phyloP scores from a whole-genome alignment of 768 basidiomycete genomes.

The Leccinum longicurvipes region DNA sequence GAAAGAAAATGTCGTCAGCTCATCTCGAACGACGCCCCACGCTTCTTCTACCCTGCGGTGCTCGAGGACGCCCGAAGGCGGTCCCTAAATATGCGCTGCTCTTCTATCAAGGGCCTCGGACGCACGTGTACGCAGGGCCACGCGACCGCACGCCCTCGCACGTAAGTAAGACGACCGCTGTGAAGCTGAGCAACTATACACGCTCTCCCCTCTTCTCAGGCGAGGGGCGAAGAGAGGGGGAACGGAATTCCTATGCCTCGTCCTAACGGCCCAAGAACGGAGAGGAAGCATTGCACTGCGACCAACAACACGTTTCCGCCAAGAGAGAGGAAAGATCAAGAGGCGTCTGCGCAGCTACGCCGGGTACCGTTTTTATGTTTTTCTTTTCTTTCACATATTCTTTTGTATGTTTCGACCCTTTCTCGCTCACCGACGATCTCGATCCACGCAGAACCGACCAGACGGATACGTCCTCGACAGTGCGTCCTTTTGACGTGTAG shows the following conservation, averaged over 20 bases:
- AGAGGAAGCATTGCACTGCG: slow-evolving; percentile 9
- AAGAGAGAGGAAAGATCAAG: background rate
- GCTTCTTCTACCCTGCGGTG: slow-evolving; percentile 5
- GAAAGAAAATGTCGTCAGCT: background rate
- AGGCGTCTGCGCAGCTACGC: slow-evolving; percentile 6
- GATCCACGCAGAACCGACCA: slow-evolving; percentile 7
- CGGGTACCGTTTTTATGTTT: background rate
- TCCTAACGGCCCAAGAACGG: slow-evolving; percentile 10
- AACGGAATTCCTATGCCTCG: background rate
- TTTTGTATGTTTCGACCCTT: background rate
- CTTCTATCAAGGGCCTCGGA: slow-evolving; percentile 13
- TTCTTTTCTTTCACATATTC: background rate
- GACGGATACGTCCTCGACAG: background rate
- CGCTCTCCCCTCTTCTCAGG: slow-evolving; percentile 7
- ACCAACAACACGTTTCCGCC: slow-evolving; percentile 22
- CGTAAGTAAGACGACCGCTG: slow-evolving; percentile 1
- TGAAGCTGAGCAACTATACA: background rate
- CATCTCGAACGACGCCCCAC: background rate
- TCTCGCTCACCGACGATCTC: background rate
- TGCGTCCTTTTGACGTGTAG: background rate
- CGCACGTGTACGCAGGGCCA: slow-evolving; percentile 2
- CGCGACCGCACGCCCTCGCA: slow-evolving; percentile 7
- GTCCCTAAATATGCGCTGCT: background rate
- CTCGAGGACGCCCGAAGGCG: slow-evolving; percentile 2
- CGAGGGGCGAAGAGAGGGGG: background rate